Evolutionary conservation across 2,329 filamentous ascomycete genomes (phyloP).

Genomic region (Pestalotiopsis sp.): DNA sequence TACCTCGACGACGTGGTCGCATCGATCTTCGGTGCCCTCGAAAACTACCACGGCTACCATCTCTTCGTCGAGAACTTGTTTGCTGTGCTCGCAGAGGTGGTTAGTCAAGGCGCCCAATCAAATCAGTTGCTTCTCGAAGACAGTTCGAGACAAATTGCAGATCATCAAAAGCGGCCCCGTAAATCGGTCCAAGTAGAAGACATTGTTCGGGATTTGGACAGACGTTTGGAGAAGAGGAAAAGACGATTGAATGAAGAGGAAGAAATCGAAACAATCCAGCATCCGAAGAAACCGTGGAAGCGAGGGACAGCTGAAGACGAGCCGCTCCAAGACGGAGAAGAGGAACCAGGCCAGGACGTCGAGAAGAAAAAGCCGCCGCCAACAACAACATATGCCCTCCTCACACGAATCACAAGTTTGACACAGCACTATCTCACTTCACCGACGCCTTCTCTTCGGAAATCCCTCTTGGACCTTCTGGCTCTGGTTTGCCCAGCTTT

Average conservation of each 20-base stretch:
- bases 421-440: constrained; percentile 92
- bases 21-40: constrained; percentile 89
- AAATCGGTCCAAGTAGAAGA: constrained; percentile 41
- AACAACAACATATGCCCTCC: constrained; percentile 77
- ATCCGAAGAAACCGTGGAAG: constrained; percentile 41
- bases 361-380: constrained; percentile 64
- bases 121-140: constrained; percentile 50
- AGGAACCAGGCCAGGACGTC: constrained; percentile 33
- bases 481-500: constrained; percentile 73
- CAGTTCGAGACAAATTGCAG: constrained; percentile 33
- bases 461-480: constrained; percentile 77
- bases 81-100: constrained; percentile 77
- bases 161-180: constrained; percentile 44
- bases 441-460: constrained; percentile 76
- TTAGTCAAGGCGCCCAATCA: constrained; percentile 75
- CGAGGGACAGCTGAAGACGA: constrained; percentile 25
- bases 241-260: constrained; percentile 31
- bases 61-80: constrained; percentile 85
- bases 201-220: constrained; percentile 63
- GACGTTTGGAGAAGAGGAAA: constrained; percentile 52
- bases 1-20: constrained; percentile 91
- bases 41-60: constrained; percentile 93
- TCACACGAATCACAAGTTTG: constrained; percentile 79
- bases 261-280: constrained; percentile 33
- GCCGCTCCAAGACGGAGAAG: constrained; percentile 34